Conservation (phyloP, 352 stramenopile species). For the Globisporangium recalcitrans region DNA sequence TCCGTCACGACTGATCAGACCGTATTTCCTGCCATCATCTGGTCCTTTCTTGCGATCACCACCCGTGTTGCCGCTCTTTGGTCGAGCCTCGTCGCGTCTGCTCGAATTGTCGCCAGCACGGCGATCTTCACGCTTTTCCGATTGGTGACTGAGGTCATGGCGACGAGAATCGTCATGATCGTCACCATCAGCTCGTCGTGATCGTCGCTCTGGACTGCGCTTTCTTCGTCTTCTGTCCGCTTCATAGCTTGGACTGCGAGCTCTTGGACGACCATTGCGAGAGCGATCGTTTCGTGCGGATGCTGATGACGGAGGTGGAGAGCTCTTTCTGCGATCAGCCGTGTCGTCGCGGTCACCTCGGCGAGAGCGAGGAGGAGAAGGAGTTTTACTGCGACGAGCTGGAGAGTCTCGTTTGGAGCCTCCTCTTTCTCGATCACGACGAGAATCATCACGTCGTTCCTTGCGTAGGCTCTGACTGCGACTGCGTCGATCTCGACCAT, state of each 20-base stretch:
- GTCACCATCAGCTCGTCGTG: not conserved
- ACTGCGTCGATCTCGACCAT: not conserved
- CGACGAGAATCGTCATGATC: not conserved
- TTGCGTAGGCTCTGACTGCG: not conserved
- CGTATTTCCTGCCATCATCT: constrained; percentile 48
- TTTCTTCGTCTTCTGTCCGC: not conserved
- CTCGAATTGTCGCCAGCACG: not conserved
- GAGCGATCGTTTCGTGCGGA: not conserved
- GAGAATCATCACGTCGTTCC: not conserved
- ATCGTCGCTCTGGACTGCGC: not conserved
- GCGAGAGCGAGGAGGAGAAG: not conserved
- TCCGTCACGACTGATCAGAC: constrained; percentile 49
- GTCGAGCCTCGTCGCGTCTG: not conserved
- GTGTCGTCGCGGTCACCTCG: not conserved
- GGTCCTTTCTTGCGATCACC: constrained; percentile 19
- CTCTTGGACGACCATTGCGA: not conserved
- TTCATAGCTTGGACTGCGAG: constrained; percentile 4
- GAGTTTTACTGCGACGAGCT: not conserved
- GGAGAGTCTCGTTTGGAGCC: not conserved
- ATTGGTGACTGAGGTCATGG: not conserved
- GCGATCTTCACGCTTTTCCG: not conserved
- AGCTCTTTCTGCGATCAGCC: not conserved
- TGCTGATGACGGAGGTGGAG: not conserved
- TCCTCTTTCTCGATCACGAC: not conserved
- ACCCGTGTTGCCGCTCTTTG: not conserved